These are phyloP conservation scores for Cichorium intybus DNA, from an alignment of 140 eudicot species.

Conservation along the genomic window DNA sequence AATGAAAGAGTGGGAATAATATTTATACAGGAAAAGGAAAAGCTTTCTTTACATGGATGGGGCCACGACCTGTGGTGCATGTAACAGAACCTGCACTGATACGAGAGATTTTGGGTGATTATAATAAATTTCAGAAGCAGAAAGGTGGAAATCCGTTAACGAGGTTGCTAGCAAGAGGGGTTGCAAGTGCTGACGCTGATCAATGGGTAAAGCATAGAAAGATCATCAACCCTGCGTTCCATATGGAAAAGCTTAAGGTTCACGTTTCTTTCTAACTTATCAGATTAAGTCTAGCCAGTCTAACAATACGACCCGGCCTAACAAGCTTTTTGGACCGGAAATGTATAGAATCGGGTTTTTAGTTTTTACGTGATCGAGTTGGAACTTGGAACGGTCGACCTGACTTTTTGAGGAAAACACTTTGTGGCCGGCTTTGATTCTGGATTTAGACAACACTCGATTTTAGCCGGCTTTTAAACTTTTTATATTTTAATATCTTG, in stretches of 20 bases:
- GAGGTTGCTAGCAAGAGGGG: slow-evolving; percentile 31
- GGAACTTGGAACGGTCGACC: no score
- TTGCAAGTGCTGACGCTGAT: slow-evolving; percentile 42
- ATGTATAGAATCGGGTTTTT: no score
- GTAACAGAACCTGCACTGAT: slow-evolving; percentile 1
- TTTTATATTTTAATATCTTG: no score
- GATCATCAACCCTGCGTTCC: slow-evolving; percentile 48
- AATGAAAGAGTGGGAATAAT: background rate
- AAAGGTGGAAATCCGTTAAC: background rate
- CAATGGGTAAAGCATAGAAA: slow-evolving; percentile 46
- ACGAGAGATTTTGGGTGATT: background rate
- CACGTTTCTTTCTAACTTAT: background rate
- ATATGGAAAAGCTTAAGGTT: slow-evolving; percentile 43
- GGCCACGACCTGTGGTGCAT: slow-evolving; percentile 3
- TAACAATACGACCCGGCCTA: no score
- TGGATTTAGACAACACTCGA: no score
- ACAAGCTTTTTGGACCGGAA: no score
- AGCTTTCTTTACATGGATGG: slow-evolving; percentile 3
- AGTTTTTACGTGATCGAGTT: no score
- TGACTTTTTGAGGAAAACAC: no score
- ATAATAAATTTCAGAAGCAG: background rate
- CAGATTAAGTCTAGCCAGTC: no score
- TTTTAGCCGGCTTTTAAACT: no score
- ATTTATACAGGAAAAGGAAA: background rate
- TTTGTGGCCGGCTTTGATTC: no score